Evolutionary conservation across 2,329 filamentous ascomycete genomes (phyloP).

Genomic region (Drechmeria coniospora): DNA sequence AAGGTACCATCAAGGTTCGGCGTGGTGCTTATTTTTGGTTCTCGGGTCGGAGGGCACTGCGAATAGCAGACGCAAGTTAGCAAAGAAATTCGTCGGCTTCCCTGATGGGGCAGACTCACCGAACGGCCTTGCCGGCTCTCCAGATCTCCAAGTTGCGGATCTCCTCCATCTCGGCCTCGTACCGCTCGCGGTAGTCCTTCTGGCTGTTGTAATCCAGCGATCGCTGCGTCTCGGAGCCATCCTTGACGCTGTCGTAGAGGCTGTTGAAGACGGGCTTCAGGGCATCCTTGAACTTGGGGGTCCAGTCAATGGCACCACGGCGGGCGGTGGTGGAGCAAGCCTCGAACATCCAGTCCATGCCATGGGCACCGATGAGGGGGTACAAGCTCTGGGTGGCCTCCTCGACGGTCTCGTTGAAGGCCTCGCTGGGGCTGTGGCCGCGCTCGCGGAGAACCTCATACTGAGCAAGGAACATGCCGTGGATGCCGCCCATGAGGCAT

Average conservation of each 20-base stretch:
- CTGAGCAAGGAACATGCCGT: conserved; percentile 99
- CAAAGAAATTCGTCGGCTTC: too few species aligned
- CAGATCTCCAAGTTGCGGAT: conserved; percentile 98
- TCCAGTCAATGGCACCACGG: conserved; percentile 98
- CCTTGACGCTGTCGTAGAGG: conserved; percentile 84
- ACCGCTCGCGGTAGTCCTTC: conserved; percentile 90
- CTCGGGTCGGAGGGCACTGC: conserved; percentile 64
- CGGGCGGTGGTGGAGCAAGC: conserved; percentile 98
- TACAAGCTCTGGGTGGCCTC: conserved; percentile 97
- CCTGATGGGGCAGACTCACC: conserved; percentile 38
- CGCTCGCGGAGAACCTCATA: conserved; percentile 99
- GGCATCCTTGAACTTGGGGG: conserved; percentile 88
- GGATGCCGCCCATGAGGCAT: conserved; percentile 99
- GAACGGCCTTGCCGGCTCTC: conserved; percentile 94
- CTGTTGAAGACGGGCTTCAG: conserved; percentile 98
- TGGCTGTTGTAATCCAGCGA: conserved; percentile 96
- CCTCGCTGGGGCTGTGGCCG: conserved; percentile 93
- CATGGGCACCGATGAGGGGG: conserved; percentile 90
- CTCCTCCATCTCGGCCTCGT: conserved; percentile 96
- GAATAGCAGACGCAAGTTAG: conserved; percentile 4
- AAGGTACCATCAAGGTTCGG: too few species aligned
- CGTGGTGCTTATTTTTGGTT: conserved; percentile 72
- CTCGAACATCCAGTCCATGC: conserved; percentile 99
- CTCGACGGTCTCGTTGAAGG: conserved; percentile 99
- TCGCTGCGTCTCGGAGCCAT: conserved; percentile 88